Conservation (phyloP, 805 yeast species). For the Spathaspora gorwiae region DNA sequence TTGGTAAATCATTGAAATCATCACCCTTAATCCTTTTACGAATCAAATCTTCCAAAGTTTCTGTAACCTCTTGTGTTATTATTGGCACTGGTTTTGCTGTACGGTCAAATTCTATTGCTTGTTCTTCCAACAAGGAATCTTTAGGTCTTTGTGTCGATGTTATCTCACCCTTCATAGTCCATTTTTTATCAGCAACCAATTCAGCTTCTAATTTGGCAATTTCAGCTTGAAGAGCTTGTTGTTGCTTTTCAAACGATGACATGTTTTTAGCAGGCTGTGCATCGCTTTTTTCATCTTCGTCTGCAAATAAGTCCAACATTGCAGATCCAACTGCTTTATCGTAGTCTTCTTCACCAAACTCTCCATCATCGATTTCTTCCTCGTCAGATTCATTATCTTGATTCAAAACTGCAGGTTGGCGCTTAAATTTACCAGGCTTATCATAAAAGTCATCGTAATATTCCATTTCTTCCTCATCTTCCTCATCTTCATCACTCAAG, state of each 20-base stretch:
- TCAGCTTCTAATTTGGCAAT: slow-evolving; percentile 79
- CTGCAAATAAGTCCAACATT: slow-evolving; percentile 58
- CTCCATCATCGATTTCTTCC: slow-evolving; percentile 28
- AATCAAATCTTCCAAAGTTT: slow-evolving; percentile 82
- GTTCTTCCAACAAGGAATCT: slow-evolving; percentile 64
- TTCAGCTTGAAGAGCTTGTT: slow-evolving; percentile 67
- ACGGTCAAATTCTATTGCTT: slow-evolving; percentile 81
- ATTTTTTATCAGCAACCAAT: slow-evolving; percentile 82
- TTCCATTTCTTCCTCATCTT: slow-evolving; percentile 49
- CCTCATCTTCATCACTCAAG: slow-evolving; percentile 36
- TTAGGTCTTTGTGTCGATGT: slow-evolving; percentile 73
- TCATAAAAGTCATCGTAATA: slow-evolving; percentile 69
- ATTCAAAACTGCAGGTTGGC: slow-evolving; percentile 5
- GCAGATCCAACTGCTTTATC: slow-evolving; percentile 59
- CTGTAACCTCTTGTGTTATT: slow-evolving; percentile 84
- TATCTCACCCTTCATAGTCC: slow-evolving; percentile 95
- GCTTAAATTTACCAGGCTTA: slow-evolving; percentile 25
- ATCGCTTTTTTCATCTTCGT: slow-evolving; percentile 31
- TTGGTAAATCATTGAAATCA: slow-evolving; percentile 81
- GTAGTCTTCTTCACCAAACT: slow-evolving; percentile 49
- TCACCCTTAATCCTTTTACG: slow-evolving; percentile 70
- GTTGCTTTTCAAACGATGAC: slow-evolving; percentile 82
- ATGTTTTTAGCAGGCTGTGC: slow-evolving; percentile 30
- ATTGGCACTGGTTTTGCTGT: slow-evolving; percentile 95
- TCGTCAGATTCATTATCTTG: slow-evolving; percentile 26